Evolutionary conservation across 2,329 filamentous ascomycete species (phyloP), one percentile per base, ranked within the genome.

Genomic region (Botryotinia calthae): DNA sequence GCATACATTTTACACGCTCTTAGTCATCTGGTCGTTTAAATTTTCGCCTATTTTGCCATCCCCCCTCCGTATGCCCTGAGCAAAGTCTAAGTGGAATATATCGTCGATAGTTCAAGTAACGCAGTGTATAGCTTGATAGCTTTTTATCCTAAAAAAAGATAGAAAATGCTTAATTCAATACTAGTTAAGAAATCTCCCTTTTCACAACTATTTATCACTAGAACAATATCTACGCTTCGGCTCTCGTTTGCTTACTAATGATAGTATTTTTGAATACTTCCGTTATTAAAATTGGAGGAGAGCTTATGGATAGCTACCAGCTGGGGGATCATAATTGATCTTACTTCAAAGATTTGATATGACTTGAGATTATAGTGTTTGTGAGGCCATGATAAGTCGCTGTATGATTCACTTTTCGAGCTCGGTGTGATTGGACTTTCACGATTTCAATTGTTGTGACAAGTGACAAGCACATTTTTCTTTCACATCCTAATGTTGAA

Each of bases 241-340:
- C 48, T n/a, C 40, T 42, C 22, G 10, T n/a, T 54, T 14, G 25
- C 25, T 54, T n/a, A n/a, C 12, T 16, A 16, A 7, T 14, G 25
- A n/a, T 51, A 22, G 14, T 48, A 0, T 12, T 0, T 42, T 12
- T 10, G 4, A 25, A 12, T 10, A 48, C 9, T 5, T 48, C 22
- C 10, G 9, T 25, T 48, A 1, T 22, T 44, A 4, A 14, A n/a
- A 4, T 51, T 7, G 48, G n/a, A 14, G 10, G 6, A 14, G 48
- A 1, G 4, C 0, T 51, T 7, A 0, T n/a, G 25, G 3, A 14
- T 16, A n/a, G 5, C 25, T 54, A 14, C 2, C n/a, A n/a, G 25
- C 12, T 51, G n/a, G 25, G n/a, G 0, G 0, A 2, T 7, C 2
- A 4, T 37, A 37, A n/a, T n/a, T 0, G 25, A 51, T n/a, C 10